phyloP scores from a whole-genome alignment of 768 basidiomycete genomes.

The Leccinum uliginosum region DNA sequence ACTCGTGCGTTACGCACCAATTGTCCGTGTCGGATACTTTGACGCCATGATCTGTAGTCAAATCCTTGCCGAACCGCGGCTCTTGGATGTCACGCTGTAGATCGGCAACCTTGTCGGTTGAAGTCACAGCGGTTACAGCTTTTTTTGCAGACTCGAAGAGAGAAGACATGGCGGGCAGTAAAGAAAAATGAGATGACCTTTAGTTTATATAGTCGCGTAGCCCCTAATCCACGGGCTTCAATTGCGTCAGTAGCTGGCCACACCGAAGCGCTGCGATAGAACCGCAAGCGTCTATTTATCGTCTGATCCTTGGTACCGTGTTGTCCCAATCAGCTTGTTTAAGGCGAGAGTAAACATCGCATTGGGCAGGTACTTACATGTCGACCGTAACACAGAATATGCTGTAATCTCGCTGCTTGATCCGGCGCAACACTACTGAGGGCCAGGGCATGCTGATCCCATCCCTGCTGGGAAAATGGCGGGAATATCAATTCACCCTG shows the following conservation, averaged over 20 bases:
- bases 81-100: slow-evolving; percentile 26
- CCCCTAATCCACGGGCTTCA: slow-evolving; percentile 7
- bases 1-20: slow-evolving; percentile 38
- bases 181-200: too few species aligned
- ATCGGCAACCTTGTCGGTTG: slow-evolving; percentile 21
- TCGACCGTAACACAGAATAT: background rate
- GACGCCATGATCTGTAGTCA: slow-evolving; percentile 64
- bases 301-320: background rate
- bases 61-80: slow-evolving; percentile 1
- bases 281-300: background rate
- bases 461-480: too few species aligned
- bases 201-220: background rate
- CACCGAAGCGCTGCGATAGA: background rate
- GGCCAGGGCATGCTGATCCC: too few species aligned
- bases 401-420: too few species aligned
- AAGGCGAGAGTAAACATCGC: background rate
- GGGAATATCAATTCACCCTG: too few species aligned
- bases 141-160: slow-evolving; percentile 14
- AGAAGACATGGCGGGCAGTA: slow-evolving; percentile 11
- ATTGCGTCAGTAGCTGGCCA: slow-evolving; percentile 25
- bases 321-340: background rate
- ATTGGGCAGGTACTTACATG: background rate
- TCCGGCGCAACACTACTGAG: too few species aligned
- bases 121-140: slow-evolving; percentile 1
- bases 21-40: slow-evolving; percentile 59